Evolutionary conservation across 2,329 filamentous ascomycete species (phyloP).

Genomic region (Beauveria varroae): DNA sequence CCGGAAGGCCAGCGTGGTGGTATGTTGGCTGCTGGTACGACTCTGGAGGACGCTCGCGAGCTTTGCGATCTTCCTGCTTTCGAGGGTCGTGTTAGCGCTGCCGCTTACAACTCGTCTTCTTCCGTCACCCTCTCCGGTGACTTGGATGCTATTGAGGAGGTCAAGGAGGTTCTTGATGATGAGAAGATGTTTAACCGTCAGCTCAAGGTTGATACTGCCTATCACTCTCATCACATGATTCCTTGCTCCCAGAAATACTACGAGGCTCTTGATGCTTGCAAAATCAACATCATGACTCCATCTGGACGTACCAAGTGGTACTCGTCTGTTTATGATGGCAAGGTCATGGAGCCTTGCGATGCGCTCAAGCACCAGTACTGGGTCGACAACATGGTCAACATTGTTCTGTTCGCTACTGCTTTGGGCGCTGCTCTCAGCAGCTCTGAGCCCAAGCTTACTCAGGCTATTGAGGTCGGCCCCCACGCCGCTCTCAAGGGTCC

Average conservation of each 20-base stretch:
- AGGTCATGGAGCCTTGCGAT: slow-evolving; percentile 12
- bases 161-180: slow-evolving; percentile 13
- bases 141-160: slow-evolving; percentile 13
- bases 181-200: slow-evolving; percentile 14
- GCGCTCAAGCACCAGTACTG: slow-evolving; percentile 23
- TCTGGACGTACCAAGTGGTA: slow-evolving; percentile 12
- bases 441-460: slow-evolving; percentile 13
- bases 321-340: slow-evolving; percentile 14
- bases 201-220: slow-evolving; percentile 17
- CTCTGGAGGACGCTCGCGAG: slow-evolving; percentile 14
- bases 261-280: slow-evolving; percentile 9
- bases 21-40: slow-evolving; percentile 18
- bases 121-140: slow-evolving; percentile 19
- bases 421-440: slow-evolving; percentile 15
- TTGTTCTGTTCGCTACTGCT: slow-evolving; percentile 28
- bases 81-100: slow-evolving; percentile 17
- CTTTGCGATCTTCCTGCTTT: slow-evolving; percentile 14
- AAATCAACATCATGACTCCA: slow-evolving; percentile 9
- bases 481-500: slow-evolving; percentile 41
- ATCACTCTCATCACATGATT: slow-evolving; percentile 13
- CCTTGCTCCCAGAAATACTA: slow-evolving; percentile 11
- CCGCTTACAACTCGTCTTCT: slow-evolving; percentile 19
- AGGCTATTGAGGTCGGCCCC: slow-evolving; percentile 39
- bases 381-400: slow-evolving; percentile 27
- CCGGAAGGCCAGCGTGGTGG: slow-evolving; percentile 11